These are phyloP conservation scores for Allium sativum DNA, from an alignment of 106 monocot species.

Conservation along the genomic window DNA sequence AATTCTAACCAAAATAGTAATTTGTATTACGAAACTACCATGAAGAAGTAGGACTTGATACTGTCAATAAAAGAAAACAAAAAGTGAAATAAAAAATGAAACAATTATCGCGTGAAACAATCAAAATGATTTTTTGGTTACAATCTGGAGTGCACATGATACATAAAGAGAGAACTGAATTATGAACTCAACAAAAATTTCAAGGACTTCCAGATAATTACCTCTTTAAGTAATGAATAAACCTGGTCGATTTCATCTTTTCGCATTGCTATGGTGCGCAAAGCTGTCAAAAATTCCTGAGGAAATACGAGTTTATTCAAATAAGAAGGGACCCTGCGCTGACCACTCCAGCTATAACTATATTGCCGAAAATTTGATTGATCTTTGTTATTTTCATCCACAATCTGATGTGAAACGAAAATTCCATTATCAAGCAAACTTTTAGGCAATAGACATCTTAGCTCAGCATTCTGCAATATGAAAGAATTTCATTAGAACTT, in stretches of 20 bases:
- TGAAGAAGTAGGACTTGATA: not conserved
- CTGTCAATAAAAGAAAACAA: not conserved
- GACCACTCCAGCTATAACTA: constrained; percentile 89
- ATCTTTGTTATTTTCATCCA: constrained; percentile 16
- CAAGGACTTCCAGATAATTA: not conserved
- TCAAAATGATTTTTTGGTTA: too few species aligned
- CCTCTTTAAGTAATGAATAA: constrained; percentile 53
- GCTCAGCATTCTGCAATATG: constrained; percentile 66
- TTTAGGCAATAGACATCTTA: constrained; percentile 78
- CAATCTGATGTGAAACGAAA: constrained; percentile 19
- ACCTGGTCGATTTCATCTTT: constrained; percentile 56
- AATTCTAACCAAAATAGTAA: too few species aligned
- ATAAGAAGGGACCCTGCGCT: constrained; percentile 75
- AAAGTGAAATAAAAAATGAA: not conserved
- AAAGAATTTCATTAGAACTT: too few species aligned
- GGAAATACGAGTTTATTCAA: constrained; percentile 70
- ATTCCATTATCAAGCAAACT: constrained; percentile 63
- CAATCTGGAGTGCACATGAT: too few species aligned
- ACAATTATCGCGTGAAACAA: too few species aligned
- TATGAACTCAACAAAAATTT: too few species aligned
- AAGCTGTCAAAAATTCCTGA: constrained; percentile 57
- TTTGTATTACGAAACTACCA: not conserved
- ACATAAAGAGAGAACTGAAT: too few species aligned
- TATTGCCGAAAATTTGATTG: not conserved
- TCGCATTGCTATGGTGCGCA: constrained; percentile 64